Evolutionary conservation across 768 basidiomycete genomes (phyloP).

Genomic region (Suillus decipiens): DNA sequence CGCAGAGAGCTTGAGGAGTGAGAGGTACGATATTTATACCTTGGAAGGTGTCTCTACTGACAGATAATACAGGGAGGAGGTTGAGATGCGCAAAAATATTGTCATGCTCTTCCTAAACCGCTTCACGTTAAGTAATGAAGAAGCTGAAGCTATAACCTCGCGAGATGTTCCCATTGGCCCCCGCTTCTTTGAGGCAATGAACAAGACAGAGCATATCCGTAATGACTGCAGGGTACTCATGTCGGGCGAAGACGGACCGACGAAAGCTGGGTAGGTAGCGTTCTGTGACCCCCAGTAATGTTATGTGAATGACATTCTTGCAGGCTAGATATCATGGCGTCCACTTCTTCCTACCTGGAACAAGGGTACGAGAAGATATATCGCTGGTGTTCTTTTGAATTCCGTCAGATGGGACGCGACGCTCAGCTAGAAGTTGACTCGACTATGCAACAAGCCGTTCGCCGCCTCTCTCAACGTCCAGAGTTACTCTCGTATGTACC

Average conservation of each 20-base stretch:
- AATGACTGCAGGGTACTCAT: conserved; percentile 85
- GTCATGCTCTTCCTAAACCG: conserved; percentile 77
- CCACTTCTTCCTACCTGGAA: conserved; percentile 81
- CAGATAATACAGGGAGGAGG: conserved; percentile 52
- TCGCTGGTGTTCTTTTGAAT: conserved; percentile 84
- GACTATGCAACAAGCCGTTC: conserved; percentile 70
- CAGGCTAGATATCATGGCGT: conserved; percentile 87
- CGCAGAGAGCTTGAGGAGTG: conserved; percentile 72
- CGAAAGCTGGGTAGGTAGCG: conserved; percentile 66
- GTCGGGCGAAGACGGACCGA: conserved; percentile 80
- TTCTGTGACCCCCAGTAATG: not conserved
- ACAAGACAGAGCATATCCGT: conserved; percentile 80
- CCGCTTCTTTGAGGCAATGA: conserved; percentile 83
- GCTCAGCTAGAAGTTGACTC: conserved; percentile 67
- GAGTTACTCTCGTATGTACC: conserved; percentile 56
- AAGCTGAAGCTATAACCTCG: conserved; percentile 73
- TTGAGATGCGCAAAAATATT: conserved; percentile 72
- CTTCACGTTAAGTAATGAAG: conserved; percentile 80
- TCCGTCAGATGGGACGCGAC: conserved; percentile 76
- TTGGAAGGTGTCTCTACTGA: not conserved
- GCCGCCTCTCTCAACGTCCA: conserved; percentile 72
- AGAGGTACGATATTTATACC: conserved; percentile 51
- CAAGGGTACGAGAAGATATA: conserved; percentile 88
- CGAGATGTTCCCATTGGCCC: conserved; percentile 75
- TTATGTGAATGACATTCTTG: conserved; percentile 4